phyloP scores from a whole-genome alignment of 2,329 filamentous ascomycete genomes.

The Aspergillus ochraceoroseus region DNA sequence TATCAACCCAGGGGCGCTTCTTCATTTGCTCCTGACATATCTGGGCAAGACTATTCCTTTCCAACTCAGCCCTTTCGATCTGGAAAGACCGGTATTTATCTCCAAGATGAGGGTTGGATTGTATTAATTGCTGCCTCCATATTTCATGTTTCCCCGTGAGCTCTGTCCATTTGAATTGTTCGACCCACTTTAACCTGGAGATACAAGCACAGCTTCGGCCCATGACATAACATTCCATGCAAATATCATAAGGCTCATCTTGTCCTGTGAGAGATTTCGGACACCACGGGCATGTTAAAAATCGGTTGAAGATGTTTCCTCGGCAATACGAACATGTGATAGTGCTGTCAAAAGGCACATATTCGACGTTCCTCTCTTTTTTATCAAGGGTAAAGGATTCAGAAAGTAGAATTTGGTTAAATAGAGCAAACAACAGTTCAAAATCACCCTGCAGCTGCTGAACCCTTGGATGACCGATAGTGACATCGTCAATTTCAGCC shows the following conservation, averaged over 20 bases:
- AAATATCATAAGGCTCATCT: slow-evolving; percentile 87
- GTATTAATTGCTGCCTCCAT: slow-evolving; percentile 75
- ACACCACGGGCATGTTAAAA: slow-evolving; percentile 86
- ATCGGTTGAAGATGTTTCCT: slow-evolving; percentile 95
- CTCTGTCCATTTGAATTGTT: slow-evolving; percentile 84
- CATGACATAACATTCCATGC: slow-evolving; percentile 98
- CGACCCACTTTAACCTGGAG: slow-evolving; percentile 80
- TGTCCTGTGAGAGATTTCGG: slow-evolving; percentile 62
- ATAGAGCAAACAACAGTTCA: slow-evolving; percentile 70
- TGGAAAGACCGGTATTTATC: slow-evolving; percentile 58
- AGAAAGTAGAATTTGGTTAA: slow-evolving; percentile 70
- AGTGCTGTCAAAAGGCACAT: slow-evolving; percentile 77
- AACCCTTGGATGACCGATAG: slow-evolving; percentile 48
- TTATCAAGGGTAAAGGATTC: slow-evolving; percentile 71
- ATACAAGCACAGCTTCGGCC: slow-evolving; percentile 87
- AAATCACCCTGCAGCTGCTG: slow-evolving; percentile 79
- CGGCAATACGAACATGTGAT: slow-evolving; percentile 95
- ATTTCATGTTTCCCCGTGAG: slow-evolving; percentile 71
- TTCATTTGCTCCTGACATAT: slow-evolving; percentile 89
- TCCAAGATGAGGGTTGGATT: slow-evolving; percentile 64
- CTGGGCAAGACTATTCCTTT: slow-evolving; percentile 77
- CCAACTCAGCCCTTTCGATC: slow-evolving; percentile 60
- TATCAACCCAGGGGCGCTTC: slow-evolving; percentile 74
- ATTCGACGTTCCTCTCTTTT: slow-evolving; percentile 66
- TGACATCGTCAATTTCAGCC: slow-evolving; percentile 53